Conservation (phyloP, 176 grass and related monocot genomes). For the Cymbopogon citratus region DNA sequence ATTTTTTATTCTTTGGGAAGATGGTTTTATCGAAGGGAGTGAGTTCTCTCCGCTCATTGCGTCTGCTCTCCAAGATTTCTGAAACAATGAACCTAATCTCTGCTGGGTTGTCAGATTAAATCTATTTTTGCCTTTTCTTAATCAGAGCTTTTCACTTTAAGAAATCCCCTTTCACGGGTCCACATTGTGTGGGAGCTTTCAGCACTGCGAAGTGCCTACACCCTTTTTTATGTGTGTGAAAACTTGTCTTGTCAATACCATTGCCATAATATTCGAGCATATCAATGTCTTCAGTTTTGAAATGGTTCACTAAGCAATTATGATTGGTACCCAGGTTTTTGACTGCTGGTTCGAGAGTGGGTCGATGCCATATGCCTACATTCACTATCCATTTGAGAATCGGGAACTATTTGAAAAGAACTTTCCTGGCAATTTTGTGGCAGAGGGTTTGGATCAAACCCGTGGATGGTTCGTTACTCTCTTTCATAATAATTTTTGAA, state of each 20-base stretch:
- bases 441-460: conserved; percentile 96
- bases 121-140: not conserved
- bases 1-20: no score
- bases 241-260: not conserved
- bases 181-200: not conserved
- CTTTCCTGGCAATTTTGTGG: conserved; percentile 97
- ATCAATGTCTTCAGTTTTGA: conserved; percentile 5
- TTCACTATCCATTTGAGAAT: conserved; percentile 99
- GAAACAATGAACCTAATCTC: conserved; percentile 1
- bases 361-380: conserved; percentile 98
- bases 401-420: conserved; percentile 91
- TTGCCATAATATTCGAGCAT: not conserved
- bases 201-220: not conserved
- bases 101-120: not conserved
- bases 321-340: conserved; percentile 66
- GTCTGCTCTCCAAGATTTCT: not conserved
- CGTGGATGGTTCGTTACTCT: conserved; percentile 79
- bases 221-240: not conserved
- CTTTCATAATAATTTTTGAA: conserved; percentile 10
- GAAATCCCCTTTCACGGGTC: not conserved
- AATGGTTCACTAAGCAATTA: conserved; percentile 18
- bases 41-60: no score
- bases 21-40: no score
- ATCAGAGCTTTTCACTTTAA: not conserved
- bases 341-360: conserved; percentile 99